Evolutionary conservation across 2,329 filamentous ascomycete species (phyloP), one percentile per base, ranked within the genome.

Genomic region (Lojkania enalia): DNA sequence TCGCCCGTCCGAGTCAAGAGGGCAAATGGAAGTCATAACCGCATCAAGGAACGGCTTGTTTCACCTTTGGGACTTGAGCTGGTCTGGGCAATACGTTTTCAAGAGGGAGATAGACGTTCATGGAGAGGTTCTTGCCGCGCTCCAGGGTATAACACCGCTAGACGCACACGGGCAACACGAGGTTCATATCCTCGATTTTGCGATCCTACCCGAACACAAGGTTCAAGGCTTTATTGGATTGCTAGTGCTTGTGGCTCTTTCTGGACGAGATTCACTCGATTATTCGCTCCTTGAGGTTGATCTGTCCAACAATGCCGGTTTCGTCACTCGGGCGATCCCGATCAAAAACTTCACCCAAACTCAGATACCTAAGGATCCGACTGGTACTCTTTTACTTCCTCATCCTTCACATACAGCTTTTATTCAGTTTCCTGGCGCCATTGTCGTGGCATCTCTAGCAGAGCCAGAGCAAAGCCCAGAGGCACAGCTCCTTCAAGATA

Each of bases 1-100:
- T 19, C 88, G 88, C 32, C 78, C 81, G 40, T 84, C 86, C 7
- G 77, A 79, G 27, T 82, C 84, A 46, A 84, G 90, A 52, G 91
- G 90, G 18, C 90, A 96, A 69, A 85, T 91, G 63, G 89, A 91
- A 56, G 79, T 96, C 23, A 81, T 96, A 35, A 84, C 91, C 27
- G 83, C 86, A 12, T 94, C 90, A 1, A 80, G 83, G 42, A 86
- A 86, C 57, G 92, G 88, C 20, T 81, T 85, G 46, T 73, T 99
- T 19, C 86, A 95, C 58, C 80, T 86, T 5, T 99, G 94, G 94
- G 88, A 87, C 62, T 79, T 96, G 32, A 90, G 92, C 61, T 89
- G 92, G 67, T 88, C 88, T 49, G 91, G 91, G 23, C 88, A 91
- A 55, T 85, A 90, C 62, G 83, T 87, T 32, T 78, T 89, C 36